phyloP scores from a whole-genome alignment of 73 alveolate genomes.

The Symbiodinium pilosum region DNA sequence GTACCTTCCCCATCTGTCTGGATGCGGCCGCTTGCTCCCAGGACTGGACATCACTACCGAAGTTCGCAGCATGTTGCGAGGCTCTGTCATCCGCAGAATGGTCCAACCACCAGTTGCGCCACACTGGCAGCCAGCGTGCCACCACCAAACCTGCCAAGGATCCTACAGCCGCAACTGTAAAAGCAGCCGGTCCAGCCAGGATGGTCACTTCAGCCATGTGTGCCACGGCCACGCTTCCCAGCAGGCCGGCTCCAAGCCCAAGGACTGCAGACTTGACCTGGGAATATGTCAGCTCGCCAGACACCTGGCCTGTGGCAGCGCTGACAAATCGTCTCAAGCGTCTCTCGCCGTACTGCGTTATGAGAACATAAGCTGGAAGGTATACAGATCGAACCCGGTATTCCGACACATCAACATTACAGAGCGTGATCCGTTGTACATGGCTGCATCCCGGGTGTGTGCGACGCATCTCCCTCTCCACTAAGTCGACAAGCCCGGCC shows the following conservation, averaged over 20 bases:
- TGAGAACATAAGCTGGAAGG: neutral
- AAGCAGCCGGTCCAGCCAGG: neutral
- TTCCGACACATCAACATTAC: neutral
- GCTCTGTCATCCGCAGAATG: neutral
- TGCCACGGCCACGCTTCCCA: neutral
- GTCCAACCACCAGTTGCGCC: neutral
- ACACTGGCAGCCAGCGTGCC: neutral
- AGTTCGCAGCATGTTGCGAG: neutral
- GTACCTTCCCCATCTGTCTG: neutral
- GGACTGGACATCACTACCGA: neutral
- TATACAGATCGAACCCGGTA: neutral
- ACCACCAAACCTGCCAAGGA: slow-evolving; percentile 8
- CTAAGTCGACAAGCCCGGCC: neutral
- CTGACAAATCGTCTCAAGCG: neutral
- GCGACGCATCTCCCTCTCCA: neutral
- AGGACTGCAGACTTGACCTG: neutral
- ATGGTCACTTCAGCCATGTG: neutral
- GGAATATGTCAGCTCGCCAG: neutral
- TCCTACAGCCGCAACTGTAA: neutral
- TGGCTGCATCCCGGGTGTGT: neutral
- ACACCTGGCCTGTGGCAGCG: neutral
- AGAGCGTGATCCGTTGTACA: neutral
- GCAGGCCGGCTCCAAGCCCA: neutral
- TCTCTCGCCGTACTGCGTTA: neutral
- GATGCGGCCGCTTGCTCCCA: neutral